Conservation (phyloP, 2,329 filamentous ascomycete genomes). For the Penicillium sp. region DNA sequence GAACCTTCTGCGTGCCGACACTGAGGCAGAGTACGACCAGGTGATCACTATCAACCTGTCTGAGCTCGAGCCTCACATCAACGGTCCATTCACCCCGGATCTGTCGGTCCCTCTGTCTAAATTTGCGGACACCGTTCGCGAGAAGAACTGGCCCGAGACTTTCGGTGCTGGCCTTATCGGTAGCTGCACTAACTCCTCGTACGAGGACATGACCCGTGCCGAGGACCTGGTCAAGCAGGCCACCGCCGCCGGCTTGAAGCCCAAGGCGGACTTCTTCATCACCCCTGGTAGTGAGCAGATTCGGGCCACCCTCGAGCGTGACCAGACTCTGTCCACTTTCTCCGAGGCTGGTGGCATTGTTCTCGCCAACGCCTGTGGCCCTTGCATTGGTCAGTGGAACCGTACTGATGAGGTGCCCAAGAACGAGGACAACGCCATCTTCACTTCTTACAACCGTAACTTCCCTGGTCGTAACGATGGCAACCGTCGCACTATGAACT, state of each 20-base stretch:
- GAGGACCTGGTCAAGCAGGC: conserved; percentile 91
- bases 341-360: conserved; percentile 95
- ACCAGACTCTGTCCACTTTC: conserved; percentile 91
- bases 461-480: conserved; percentile 97
- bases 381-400: conserved; percentile 85
- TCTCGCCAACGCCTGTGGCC: conserved; percentile 91
- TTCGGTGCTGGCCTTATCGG: conserved; percentile 96
- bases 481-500: conserved; percentile 97
- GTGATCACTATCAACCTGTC: conserved; percentile 93
- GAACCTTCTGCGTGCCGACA: conserved; percentile 75
- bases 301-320: conserved; percentile 84
- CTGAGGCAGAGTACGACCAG: conserved; percentile 93
- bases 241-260: conserved; percentile 86
- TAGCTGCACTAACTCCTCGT: conserved; percentile 92
- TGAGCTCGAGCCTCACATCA: conserved; percentile 95
- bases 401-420: conserved; percentile 82
- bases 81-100: conserved; percentile 98
- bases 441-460: conserved; percentile 98
- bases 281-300: conserved; percentile 98
- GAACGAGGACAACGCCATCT: conserved; percentile 87
- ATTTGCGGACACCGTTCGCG: conserved; percentile 90
- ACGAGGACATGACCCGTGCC: conserved; percentile 89
- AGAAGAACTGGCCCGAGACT: conserved; percentile 94
- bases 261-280: conserved; percentile 89
- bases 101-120: conserved; percentile 96